phyloP scores from a whole-genome alignment of 2,329 filamentous ascomycete species.

The Penicillium sp. region DNA sequence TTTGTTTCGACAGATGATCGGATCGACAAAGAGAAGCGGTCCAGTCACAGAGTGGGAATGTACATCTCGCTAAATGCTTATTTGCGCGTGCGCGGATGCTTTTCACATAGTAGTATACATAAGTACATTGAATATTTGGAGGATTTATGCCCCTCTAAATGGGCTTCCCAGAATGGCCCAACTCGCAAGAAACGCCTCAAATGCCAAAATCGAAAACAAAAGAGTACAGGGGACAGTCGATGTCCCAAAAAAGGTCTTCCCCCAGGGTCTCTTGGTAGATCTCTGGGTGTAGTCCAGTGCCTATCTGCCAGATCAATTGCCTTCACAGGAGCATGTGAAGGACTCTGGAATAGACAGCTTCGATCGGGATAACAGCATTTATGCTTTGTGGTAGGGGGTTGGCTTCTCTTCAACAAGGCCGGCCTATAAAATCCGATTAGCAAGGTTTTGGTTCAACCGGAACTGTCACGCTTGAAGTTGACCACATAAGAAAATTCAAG shows the following conservation, averaged over 20 bases:
- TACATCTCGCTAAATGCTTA: not conserved
- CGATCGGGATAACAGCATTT: not conserved
- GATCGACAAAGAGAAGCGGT: not conserved
- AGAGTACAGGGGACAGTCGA: conserved; percentile 2
- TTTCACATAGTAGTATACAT: not conserved
- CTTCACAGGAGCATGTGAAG: not conserved
- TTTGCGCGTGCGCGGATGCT: not conserved
- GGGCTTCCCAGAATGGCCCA: conserved; percentile 8
- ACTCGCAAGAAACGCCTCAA: conserved; percentile 24
- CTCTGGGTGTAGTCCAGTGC: not conserved
- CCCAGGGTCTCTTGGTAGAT: not conserved
- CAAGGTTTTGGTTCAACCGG: not conserved
- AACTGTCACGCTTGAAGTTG: not conserved
- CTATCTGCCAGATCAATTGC: not conserved
- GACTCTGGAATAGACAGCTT: not conserved
- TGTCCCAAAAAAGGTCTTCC: not conserved
- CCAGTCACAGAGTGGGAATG: not conserved
- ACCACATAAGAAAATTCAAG: not conserved
- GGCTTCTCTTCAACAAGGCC: conserved; percentile 36
- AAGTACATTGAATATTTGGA: not conserved
- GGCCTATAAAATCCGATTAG: conserved; percentile 25
- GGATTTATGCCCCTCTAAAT: not conserved
- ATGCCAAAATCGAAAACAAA: conserved; percentile 21
- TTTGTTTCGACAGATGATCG: not conserved
- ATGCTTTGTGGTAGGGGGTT: conserved; percentile 22